These are phyloP conservation scores for Diospyros lotus DNA, from an alignment of 148 eudicot species.

Conservation along the genomic window DNA sequence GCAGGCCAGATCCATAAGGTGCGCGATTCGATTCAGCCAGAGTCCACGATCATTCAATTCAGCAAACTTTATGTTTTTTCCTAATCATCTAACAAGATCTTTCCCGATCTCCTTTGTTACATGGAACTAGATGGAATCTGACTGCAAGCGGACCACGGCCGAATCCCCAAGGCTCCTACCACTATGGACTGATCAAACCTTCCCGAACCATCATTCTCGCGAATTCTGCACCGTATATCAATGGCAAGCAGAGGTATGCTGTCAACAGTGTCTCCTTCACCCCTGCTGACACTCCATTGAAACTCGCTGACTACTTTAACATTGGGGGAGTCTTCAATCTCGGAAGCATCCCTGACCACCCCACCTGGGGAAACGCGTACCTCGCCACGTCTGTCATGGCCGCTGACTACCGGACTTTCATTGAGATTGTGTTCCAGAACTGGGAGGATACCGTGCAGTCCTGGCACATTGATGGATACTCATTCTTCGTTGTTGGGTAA, in stretches of 20 bases:
- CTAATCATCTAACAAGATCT: background rate
- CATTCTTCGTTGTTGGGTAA: slow-evolving; percentile 98
- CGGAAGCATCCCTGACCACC: slow-evolving; percentile 68
- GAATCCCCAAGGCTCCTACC: slow-evolving; percentile 96
- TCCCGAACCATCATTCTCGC: slow-evolving; percentile 72
- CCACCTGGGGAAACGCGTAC: slow-evolving; percentile 48
- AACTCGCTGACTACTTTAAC: slow-evolving; percentile 81
- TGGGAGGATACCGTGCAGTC: slow-evolving; percentile 81
- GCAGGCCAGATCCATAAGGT: slow-evolving; percentile 84
- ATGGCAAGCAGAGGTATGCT: slow-evolving; percentile 82
- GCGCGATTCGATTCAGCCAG: background rate
- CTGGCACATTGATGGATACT: slow-evolving; percentile 84
- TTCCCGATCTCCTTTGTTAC: background rate
- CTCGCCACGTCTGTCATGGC: slow-evolving; percentile 67
- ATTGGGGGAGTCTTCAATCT: slow-evolving; percentile 72
- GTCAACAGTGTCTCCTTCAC: slow-evolving; percentile 76
- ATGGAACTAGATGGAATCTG: slow-evolving; percentile 54
- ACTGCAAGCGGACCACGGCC: slow-evolving; percentile 97
- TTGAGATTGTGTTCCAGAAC: slow-evolving; percentile 86
- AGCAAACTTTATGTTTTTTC: background rate
- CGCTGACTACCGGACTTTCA: slow-evolving; percentile 58
- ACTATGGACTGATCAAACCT: slow-evolving; percentile 71
- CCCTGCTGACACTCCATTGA: slow-evolving; percentile 73
- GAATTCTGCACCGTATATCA: slow-evolving; percentile 83
- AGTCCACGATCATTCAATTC: no score